Evolutionary conservation across 371 early-diverging fungal genomes (phyloP), one percentile per base, ranked within the genome.

Genomic region (Enteropsectra breve): DNA sequence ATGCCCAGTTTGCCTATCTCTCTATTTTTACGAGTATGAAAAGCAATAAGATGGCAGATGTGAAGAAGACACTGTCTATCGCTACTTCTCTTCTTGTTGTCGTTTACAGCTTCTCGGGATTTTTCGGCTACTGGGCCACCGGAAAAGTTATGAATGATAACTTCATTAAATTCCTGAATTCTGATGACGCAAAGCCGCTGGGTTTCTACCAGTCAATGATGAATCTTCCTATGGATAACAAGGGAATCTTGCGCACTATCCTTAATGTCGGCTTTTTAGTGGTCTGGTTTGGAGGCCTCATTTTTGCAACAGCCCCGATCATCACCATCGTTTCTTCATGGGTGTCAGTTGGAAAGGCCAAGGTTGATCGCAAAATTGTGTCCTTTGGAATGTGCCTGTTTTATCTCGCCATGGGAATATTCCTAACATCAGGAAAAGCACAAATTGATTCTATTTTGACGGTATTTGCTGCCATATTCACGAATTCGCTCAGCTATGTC

Each of bases 21-120:
- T 21, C n/a, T n/a, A 56, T 56, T 52, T 56, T 21, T 38, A 40
- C n/a, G n/a, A 6, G 6, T 6, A 56, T 56, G 57, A 38, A 33
- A 18, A 52, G 21, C 8, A 56, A 56, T 18, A 6, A 6, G n/a
- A 8, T 52, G 33, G 45, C n/a, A 38, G 6, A 21, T n/a, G 45
- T 56, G 38, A 45, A 11, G 28, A 11, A 6, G 6, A 52, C 53
- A 8, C 15, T 23, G 11, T 6, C 48, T 6, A 33, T 56, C 6
- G 36, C 57, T 11, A 11, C 57, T 6, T 18, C 28, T 33, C 38
- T 21, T 33, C 6, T 8, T 33, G 57, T 56, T n/a, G n/a, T 56
- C 37, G 28, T 56, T n/a, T 56, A 56, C 28, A 6, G 8, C n/a
- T 6, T 52, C 6, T 21, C 28, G 8, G 57, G 57, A 6, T 6